These are phyloP conservation scores for Petunia secreta DNA, from an alignment of 257 asterid genomes.

Conservation along the genomic window DNA sequence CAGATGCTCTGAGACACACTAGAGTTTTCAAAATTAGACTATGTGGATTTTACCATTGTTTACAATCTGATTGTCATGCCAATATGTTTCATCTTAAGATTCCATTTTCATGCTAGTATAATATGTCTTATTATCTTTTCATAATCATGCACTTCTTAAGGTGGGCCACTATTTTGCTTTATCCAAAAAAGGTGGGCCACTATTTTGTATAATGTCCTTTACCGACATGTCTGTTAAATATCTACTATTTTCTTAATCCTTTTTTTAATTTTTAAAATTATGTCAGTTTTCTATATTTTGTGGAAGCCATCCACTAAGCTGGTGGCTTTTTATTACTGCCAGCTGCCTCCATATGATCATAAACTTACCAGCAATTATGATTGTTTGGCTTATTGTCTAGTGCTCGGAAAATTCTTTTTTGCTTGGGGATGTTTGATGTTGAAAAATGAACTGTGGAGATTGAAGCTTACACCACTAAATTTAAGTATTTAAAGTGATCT, in stretches of 20 bases:
- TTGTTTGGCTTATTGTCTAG: too few species aligned
- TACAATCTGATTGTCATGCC: neutral
- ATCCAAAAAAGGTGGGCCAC: neutral
- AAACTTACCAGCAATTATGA: too few species aligned
- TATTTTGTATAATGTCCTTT: neutral
- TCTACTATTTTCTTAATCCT: neutral
- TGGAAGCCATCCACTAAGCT: conserved; percentile 10
- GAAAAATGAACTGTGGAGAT: too few species aligned
- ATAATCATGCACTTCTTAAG: neutral
- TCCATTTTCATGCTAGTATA: neutral
- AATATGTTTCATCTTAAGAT: neutral
- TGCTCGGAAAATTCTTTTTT: too few species aligned
- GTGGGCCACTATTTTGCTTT: neutral
- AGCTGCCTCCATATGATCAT: conserved; percentile 8
- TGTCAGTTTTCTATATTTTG: neutral
- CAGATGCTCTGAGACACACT: neutral
- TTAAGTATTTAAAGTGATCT: too few species aligned
- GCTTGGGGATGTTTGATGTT: too few species aligned
- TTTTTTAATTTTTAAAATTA: neutral
- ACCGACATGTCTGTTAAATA: neutral
- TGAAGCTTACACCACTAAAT: too few species aligned
- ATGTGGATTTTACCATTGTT: neutral
- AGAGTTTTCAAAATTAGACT: neutral
- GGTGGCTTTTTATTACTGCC: neutral
- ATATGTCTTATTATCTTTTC: neutral